phyloP scores from a whole-genome alignment of 768 basidiomycete genomes.

The Leccinum pellstonianum region DNA sequence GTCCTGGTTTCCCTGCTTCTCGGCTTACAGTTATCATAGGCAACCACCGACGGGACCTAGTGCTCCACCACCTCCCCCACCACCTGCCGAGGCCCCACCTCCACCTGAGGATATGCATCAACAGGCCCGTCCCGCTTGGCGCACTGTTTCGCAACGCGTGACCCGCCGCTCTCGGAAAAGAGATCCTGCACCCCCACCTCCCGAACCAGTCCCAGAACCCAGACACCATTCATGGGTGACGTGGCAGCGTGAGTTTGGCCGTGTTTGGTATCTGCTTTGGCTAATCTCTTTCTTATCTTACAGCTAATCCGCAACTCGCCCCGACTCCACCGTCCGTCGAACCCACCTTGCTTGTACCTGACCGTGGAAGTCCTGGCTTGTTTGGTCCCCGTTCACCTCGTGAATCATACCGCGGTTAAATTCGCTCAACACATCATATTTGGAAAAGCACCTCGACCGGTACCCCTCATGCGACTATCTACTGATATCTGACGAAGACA shows the following conservation, averaged over 20 bases:
- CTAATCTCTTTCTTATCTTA: conserved; percentile 3
- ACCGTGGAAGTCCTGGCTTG: conserved; percentile 58
- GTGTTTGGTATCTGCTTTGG: conserved; percentile 8
- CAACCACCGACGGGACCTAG: conserved; percentile 42
- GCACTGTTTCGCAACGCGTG: conserved; percentile 43
- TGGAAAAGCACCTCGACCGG: neutral
- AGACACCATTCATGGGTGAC: conserved; percentile 57
- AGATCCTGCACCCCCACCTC: conserved; percentile 33
- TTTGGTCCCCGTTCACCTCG: conserved; percentile 78
- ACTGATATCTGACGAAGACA: conserved; percentile 6
- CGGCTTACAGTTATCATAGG: conserved; percentile 29
- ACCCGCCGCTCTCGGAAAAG: conserved; percentile 46
- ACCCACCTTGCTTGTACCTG: conserved; percentile 61
- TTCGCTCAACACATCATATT: neutral
- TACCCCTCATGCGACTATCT: neutral
- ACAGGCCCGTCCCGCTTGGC: conserved; percentile 60
- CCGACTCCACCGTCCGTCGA: conserved; percentile 64
- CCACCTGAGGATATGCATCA: conserved; percentile 42
- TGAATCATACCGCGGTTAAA: conserved; percentile 31
- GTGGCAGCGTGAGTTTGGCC: conserved; percentile 60
- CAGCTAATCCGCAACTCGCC: conserved; percentile 56
- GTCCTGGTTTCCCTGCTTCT: neutral
- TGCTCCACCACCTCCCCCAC: conserved; percentile 43
- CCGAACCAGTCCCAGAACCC: conserved; percentile 37
- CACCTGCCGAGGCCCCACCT: conserved; percentile 42